Evolutionary conservation across 2,329 filamentous ascomycete species (phyloP).

Genomic region (Diaporthe citri): DNA sequence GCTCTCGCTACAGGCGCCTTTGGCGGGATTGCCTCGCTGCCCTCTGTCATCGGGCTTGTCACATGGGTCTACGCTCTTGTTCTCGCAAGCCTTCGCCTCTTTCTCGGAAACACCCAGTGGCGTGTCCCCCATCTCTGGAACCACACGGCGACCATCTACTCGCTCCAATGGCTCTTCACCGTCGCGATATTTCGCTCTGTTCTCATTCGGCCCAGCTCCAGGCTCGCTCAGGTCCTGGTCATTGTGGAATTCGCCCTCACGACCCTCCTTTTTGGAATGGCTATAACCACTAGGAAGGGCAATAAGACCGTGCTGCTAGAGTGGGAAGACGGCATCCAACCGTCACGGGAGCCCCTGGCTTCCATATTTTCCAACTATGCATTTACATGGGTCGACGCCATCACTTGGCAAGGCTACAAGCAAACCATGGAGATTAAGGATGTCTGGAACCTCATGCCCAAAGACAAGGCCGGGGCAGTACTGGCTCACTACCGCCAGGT

Average conservation of each 20-base stretch:
- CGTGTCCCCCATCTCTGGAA: slow-evolving; percentile 85
- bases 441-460: slow-evolving; percentile 92
- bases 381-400: slow-evolving; percentile 90
- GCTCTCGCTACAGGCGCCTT: slow-evolving; percentile 73
- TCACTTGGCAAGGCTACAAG: slow-evolving; percentile 91
- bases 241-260: slow-evolving; percentile 81
- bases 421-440: slow-evolving; percentile 84
- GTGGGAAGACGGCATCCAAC: slow-evolving; percentile 89
- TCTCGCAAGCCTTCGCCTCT: slow-evolving; percentile 80
- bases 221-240: slow-evolving; percentile 71
- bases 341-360: slow-evolving; percentile 86
- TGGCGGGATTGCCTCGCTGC: slow-evolving; percentile 68
- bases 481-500: slow-evolving; percentile 86
- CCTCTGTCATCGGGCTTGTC: slow-evolving; percentile 75
- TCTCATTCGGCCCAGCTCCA: slow-evolving; percentile 80
- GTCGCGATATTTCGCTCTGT: slow-evolving; percentile 86
- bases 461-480: slow-evolving; percentile 87
- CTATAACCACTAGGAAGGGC: slow-evolving; percentile 87
- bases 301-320: slow-evolving; percentile 91
- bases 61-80: slow-evolving; percentile 86
- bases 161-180: slow-evolving; percentile 82
- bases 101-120: slow-evolving; percentile 73
- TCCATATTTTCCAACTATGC: slow-evolving; percentile 90
- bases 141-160: slow-evolving; percentile 89
- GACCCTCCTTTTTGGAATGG: slow-evolving; percentile 80